Conservation (phyloP, 306 rosid species). For the Dryas octopetala region DNA sequence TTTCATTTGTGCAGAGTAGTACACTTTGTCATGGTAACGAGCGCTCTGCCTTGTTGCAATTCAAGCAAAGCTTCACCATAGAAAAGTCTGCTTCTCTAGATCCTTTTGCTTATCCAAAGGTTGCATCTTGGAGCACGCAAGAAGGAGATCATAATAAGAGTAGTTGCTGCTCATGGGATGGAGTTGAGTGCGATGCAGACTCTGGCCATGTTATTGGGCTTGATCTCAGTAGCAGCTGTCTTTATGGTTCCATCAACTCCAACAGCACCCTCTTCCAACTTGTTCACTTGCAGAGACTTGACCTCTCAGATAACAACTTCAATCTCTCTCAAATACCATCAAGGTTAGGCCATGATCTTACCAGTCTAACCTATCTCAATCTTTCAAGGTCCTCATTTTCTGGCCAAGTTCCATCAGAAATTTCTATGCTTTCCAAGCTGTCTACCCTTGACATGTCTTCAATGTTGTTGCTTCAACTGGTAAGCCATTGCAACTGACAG, state of each 20-base stretch:
- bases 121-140: constrained; percentile 7
- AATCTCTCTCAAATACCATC: constrained; percentile 26
- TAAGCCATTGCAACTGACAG: neutral
- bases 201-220: constrained; percentile 15
- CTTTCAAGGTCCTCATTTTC: neutral
- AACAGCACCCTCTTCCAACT: constrained; percentile 18
- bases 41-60: constrained; percentile 13
- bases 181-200: constrained; percentile 4
- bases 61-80: constrained; percentile 11
- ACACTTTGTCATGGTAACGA: constrained; percentile 13
- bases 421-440: constrained; percentile 8
- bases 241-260: constrained; percentile 22
- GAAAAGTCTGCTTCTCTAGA: neutral
- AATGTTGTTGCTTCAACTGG: neutral
- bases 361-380: constrained; percentile 19
- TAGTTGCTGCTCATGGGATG: constrained; percentile 25
- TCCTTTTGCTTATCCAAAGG: constrained; percentile 2
- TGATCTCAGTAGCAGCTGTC: constrained; percentile 11
- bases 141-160: neutral
- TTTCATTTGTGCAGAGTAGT: neutral
- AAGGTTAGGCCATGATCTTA: constrained; percentile 8
- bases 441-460: constrained; percentile 14
- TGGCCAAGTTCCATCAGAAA: constrained; percentile 26
- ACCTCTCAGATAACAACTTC: constrained; percentile 30
- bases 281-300: constrained; percentile 26